These are phyloP conservation scores for Annulohypoxylon nitens DNA, from an alignment of 495 filamentous ascomycete species.

Conservation along the genomic window DNA sequence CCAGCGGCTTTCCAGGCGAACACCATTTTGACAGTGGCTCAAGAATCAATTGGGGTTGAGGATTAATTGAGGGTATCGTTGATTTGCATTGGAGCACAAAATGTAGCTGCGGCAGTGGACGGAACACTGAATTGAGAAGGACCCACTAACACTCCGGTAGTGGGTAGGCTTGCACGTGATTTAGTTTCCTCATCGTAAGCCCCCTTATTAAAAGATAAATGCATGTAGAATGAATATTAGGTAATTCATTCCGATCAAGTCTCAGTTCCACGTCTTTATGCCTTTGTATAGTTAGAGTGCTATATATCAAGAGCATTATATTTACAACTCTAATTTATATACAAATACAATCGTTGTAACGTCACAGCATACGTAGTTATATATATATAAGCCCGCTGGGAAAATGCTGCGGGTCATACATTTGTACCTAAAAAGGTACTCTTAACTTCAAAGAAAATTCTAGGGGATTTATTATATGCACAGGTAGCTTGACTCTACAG, in stretches of 20 bases:
- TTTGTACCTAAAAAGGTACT: constrained; percentile 13
- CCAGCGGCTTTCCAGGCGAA: constrained; percentile 99
- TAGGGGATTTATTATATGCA: constrained; percentile 65
- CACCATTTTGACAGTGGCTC: constrained; percentile 81
- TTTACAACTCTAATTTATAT: no score
- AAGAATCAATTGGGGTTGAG: constrained; percentile 43
- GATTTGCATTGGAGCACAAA: constrained; percentile 46
- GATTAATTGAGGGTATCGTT: constrained; percentile 30
- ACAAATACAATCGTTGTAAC: no score
- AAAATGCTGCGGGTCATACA: background rate
- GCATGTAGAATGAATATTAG: background rate
- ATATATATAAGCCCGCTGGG: background rate
- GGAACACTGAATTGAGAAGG: constrained; percentile 45
- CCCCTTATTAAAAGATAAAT: background rate
- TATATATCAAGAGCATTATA: no score
- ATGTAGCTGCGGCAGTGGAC: constrained; percentile 39
- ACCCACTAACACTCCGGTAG: constrained; percentile 37
- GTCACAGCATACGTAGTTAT: no score
- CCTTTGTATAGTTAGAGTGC: no score
- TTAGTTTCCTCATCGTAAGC: constrained; percentile 15
- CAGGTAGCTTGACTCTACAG: constrained; percentile 58
- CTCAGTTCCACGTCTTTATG: no score
- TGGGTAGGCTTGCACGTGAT: constrained; percentile 48
- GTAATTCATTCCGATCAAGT: background rate
- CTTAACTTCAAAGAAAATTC: constrained; percentile 49